Evolutionary conservation across 495 filamentous ascomycete species (phyloP), one percentile per base, ranked within the genome.

Genomic region (Bathelium albidoporum): DNA sequence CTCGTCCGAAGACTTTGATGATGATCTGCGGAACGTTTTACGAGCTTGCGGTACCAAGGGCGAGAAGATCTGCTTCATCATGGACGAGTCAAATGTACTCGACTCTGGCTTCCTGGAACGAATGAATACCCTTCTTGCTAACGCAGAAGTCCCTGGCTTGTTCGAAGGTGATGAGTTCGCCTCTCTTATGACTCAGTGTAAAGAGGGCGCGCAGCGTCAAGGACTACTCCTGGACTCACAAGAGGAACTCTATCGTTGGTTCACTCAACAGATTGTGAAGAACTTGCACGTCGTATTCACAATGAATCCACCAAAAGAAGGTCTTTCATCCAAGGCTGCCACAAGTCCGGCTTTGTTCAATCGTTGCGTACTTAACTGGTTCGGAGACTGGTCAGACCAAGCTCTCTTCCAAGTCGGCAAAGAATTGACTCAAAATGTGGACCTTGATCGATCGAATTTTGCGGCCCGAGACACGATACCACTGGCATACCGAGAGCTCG

Each of bases 181-280:
- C 3, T 88, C 94, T 31, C 77, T 99, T 66, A 97, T 99, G 94
- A 97, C 95, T 18, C 89, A 91, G 62, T 97, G 95, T 79, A 97
- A 95, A 72, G 94, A 99, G 76, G 95, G 94, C 53, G 94, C 94
- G 14, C 95, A 97, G 73, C 87, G 94, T 11, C 95, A 99, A 79
- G 94, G 94, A 14, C 78, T 96, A 45, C 83, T 97, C 52, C 83
- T 97, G 0, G 94, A 99, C 76, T 97, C 92, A 0, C 91, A 96
- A 71, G 94, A 99, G 78, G 94, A 99, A 77, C 80, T 97, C 1
- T 97, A 99, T 80, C 97, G 96, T 76, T 99, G 94, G 94, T 99
- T 99, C 78, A 99, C 95, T 0, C 89, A 95, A 64, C 94, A 99
- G 76, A 97, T 99, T 66, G 88, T 97, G 73, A 96, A 95, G 82